phyloP scores from a whole-genome alignment of 2,329 filamentous ascomycete genomes.

The Sclerotinia subarctica region DNA sequence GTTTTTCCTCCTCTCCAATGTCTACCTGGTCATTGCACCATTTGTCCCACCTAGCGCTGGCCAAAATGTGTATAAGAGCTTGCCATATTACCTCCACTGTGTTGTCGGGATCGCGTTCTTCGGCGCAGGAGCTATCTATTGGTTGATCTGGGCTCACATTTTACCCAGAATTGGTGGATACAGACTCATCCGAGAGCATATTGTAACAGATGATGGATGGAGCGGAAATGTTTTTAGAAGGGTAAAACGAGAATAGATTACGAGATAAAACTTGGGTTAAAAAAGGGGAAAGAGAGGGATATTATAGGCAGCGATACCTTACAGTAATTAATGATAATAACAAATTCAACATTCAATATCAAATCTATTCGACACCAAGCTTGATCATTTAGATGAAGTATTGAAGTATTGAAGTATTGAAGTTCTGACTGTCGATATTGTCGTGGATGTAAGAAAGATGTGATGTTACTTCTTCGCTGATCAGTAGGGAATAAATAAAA shows the following conservation, averaged over 20 bases:
- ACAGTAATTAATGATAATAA: neutral
- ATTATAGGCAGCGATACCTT: neutral
- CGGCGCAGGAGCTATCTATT: conserved; percentile 52
- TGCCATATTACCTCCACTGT: conserved; percentile 58
- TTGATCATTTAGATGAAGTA: neutral
- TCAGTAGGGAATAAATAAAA: too few species aligned
- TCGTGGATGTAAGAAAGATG: neutral
- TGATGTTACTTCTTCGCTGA: neutral
- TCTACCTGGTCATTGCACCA: conserved; percentile 59
- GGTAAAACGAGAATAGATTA: conserved; percentile 7
- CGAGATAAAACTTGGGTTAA: too few species aligned
- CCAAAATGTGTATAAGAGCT: conserved; percentile 51
- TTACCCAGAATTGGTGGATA: conserved; percentile 53
- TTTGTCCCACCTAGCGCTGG: conserved; percentile 52
- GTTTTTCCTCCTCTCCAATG: conserved; percentile 60
- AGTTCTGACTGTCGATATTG: neutral
- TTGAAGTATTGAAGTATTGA: neutral
- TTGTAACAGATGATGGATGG: conserved; percentile 61
- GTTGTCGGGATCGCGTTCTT: conserved; percentile 56
- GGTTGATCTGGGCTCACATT: conserved; percentile 53
- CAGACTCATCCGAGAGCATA: conserved; percentile 52
- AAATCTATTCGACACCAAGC: too few species aligned
- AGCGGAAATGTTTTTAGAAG: conserved; percentile 32
- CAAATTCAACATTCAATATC: neutral
- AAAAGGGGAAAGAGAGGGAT: neutral